phyloP scores from a whole-genome alignment of 2,329 filamentous ascomycete species.

The Clathrospora elynae region DNA sequence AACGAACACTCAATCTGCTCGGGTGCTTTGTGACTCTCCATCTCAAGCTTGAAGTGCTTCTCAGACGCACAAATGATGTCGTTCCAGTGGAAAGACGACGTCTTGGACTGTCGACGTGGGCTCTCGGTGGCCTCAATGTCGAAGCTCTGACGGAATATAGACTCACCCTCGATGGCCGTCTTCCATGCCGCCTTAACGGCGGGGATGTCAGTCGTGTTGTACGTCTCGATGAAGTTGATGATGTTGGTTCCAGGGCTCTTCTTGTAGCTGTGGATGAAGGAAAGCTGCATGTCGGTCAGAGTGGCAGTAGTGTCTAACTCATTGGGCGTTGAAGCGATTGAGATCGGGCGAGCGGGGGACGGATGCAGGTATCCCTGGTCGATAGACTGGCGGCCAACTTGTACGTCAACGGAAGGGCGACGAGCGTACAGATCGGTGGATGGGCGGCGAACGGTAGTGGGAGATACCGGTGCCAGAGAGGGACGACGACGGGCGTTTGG shows the following conservation, averaged over 20 bases:
- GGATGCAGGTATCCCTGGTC: conserved; percentile 2
- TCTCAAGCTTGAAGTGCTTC: conserved; percentile 5
- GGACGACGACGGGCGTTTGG: background rate
- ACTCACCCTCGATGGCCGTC: conserved; percentile 28
- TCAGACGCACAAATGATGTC: conserved; percentile 8
- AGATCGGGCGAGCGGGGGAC: background rate
- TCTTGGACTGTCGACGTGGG: conserved; percentile 3
- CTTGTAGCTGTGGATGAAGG: conserved; percentile 27
- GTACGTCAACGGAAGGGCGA: conserved; percentile 5
- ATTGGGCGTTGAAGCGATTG: background rate
- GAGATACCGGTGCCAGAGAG: conserved; percentile 3
- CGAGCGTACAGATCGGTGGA: conserved; percentile 2
- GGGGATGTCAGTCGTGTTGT: conserved; percentile 12
- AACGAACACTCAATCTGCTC: conserved; percentile 11
- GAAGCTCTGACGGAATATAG: conserved; percentile 29
- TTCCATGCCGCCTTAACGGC: conserved; percentile 34
- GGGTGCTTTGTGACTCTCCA: conserved; percentile 7
- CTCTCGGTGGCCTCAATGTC: conserved; percentile 8
- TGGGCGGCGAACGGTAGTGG: conserved; percentile 4
- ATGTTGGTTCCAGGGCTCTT: conserved; percentile 25
- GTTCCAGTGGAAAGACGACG: conserved; percentile 5
- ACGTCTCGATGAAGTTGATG: conserved; percentile 25
- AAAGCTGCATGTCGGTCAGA: conserved; percentile 21
- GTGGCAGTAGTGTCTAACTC: too few species aligned
- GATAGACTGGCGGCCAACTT: conserved; percentile 3